These are phyloP conservation scores for Phialophora verrucosa DNA, from an alignment of 2,329 filamentous ascomycete species.

Conservation along the genomic window DNA sequence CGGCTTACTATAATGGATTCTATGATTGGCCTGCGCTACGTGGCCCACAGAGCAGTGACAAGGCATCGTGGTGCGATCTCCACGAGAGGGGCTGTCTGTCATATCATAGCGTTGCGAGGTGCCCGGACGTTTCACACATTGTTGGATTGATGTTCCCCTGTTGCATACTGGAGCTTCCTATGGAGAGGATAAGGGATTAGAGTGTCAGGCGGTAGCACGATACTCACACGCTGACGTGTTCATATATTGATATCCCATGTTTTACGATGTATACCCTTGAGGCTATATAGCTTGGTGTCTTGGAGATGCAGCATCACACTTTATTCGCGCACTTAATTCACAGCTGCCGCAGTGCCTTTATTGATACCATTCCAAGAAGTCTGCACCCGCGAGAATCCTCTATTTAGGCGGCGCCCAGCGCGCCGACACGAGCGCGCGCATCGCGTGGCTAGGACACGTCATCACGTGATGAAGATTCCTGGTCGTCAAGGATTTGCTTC, in stretches of 20 bases:
- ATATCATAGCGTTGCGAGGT: not conserved
- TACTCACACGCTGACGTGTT: not conserved
- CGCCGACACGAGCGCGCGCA: too few relatives aligned
- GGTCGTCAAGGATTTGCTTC: too few relatives aligned
- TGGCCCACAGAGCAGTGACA: not conserved
- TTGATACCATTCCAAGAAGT: too few relatives aligned
- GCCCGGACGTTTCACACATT: not conserved
- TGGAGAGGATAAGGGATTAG: not conserved
- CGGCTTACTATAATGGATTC: constrained; percentile 11
- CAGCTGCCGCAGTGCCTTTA: not conserved
- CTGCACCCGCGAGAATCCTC: too few relatives aligned
- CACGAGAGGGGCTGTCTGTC: not conserved
- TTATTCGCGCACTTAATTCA: not conserved
- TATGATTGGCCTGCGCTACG: not conserved
- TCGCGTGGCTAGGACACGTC: not conserved
- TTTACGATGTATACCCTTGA: not conserved
- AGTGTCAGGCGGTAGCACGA: not conserved
- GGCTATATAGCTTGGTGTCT: not conserved
- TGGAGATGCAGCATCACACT: not conserved
- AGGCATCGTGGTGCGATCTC: not conserved
- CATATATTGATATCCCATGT: constrained; percentile 1
- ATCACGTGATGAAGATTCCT: not conserved
- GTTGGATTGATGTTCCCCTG: not conserved
- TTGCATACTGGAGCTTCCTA: not conserved
- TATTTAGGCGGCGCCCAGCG: too few relatives aligned